phyloP scores from a whole-genome alignment of 1,284 basidiomycete species.

The Agaricales sp. region DNA sequence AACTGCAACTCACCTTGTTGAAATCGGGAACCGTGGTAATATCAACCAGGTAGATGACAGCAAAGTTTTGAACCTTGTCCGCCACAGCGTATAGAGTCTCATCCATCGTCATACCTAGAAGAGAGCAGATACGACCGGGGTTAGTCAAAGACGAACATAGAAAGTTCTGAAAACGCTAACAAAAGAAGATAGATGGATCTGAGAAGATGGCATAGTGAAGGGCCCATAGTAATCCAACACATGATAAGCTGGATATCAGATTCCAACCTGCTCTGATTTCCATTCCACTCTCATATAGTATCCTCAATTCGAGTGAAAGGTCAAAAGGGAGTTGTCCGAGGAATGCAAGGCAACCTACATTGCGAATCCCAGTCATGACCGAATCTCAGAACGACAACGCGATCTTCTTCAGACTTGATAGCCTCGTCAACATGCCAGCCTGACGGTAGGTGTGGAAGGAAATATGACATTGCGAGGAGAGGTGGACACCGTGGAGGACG shows the following conservation, averaged over 20 bases:
- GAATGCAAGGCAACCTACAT: constrained; percentile 30
- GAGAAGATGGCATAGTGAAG: no score
- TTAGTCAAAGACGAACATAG: not conserved
- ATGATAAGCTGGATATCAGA: no score
- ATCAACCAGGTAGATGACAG: constrained; percentile 92
- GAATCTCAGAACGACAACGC: constrained; percentile 92
- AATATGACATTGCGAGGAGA: constrained; percentile 58
- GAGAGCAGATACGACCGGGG: not conserved
- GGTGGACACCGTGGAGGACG: constrained; percentile 1
- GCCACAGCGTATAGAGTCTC: constrained; percentile 90
- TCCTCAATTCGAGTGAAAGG: not conserved
- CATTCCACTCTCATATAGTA: not conserved
- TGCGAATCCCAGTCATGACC: constrained; percentile 93
- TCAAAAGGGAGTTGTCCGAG: constrained; percentile 1
- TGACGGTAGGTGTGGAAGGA: constrained; percentile 85
- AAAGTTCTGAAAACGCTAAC: no score
- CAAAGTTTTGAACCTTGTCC: constrained; percentile 98
- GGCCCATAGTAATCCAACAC: no score
- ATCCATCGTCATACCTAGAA: constrained; percentile 84
- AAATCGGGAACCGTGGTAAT: constrained; percentile 98
- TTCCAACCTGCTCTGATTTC: not conserved
- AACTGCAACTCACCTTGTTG: constrained; percentile 68
- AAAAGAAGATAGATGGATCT: no score
- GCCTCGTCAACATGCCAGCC: constrained; percentile 98
- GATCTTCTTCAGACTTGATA: constrained; percentile 95